Percentiles rank a stretch among this genome's conserved stretches.
These are phyloP conservation scores for Davidsoniella virescens DNA, from an alignment of 2,329 filamentous ascomycete species.

Conservation along the genomic window DNA sequence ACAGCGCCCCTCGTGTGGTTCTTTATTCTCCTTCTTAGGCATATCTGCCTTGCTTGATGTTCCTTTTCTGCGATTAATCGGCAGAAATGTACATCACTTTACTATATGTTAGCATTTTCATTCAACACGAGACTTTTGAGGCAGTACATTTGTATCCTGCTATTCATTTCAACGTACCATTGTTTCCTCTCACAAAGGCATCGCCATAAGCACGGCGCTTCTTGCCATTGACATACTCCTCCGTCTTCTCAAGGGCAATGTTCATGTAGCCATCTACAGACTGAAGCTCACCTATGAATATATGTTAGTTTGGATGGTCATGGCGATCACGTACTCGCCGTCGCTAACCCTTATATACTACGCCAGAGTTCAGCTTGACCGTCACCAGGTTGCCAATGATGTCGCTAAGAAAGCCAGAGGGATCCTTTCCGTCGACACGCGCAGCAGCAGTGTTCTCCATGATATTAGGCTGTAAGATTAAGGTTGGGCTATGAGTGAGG, in stretches of 20 bases:
- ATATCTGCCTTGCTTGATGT: background rate
- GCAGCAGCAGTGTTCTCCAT: slow-evolving; percentile 61
- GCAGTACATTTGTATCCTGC: no score
- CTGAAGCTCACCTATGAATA: slow-evolving; percentile 63
- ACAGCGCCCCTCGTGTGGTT: background rate
- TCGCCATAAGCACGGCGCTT: slow-evolving; percentile 77
- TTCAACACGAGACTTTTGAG: background rate
- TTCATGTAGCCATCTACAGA: slow-evolving; percentile 99
- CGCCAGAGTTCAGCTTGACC: slow-evolving; percentile 96
- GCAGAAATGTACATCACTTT: slow-evolving; percentile 59
- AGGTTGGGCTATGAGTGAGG: background rate
- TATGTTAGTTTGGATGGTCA: background rate
- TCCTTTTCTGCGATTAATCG: slow-evolving; percentile 27
- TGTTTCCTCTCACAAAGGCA: slow-evolving; percentile 91
- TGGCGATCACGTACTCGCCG: background rate
- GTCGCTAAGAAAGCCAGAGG: slow-evolving; percentile 80
- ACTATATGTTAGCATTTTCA: background rate
- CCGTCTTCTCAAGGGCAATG: slow-evolving; percentile 90
- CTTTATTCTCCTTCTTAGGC: background rate
- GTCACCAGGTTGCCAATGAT: slow-evolving; percentile 90
- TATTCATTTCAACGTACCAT: slow-evolving; percentile 41
- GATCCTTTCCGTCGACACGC: slow-evolving; percentile 68
- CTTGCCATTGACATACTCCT: slow-evolving; percentile 75
- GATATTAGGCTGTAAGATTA: background rate
- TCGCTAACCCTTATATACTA: slow-evolving; percentile 77